phyloP scores from a whole-genome alignment of 768 basidiomycete genomes.

The Suillus luteus region DNA sequence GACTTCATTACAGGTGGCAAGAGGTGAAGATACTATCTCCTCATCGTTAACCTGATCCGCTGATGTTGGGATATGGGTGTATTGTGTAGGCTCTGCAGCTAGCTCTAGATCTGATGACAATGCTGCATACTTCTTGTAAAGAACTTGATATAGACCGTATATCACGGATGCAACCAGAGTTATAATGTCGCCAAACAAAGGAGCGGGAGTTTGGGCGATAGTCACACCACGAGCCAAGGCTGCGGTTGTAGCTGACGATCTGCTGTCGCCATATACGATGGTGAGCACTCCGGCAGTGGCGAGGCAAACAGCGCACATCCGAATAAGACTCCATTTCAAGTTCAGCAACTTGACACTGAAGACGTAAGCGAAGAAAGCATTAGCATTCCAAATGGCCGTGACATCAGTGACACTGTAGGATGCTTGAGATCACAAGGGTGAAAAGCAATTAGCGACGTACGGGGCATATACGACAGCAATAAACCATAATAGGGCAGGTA shows the following conservation, averaged over 20 bases:
- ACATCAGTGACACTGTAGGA: constrained; percentile 72
- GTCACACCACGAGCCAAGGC: constrained; percentile 4
- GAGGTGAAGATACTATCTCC: constrained; percentile 14
- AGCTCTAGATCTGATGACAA: constrained; percentile 65
- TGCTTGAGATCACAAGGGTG: constrained; percentile 12
- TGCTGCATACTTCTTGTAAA: constrained; percentile 81
- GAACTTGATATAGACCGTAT: constrained; percentile 80
- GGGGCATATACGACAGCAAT: constrained; percentile 66
- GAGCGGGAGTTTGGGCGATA: constrained; percentile 39
- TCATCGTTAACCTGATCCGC: constrained; percentile 34
- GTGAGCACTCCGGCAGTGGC: constrained; percentile 80
- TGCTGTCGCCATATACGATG: constrained; percentile 80
- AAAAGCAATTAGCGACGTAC: constrained; percentile 45
- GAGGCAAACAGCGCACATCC: constrained; percentile 70
- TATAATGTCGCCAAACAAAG: constrained; percentile 72
- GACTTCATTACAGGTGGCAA: constrained; percentile 32
- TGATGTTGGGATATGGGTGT: constrained; percentile 46
- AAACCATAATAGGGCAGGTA: constrained; percentile 77
- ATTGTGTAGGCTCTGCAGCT: constrained; percentile 39
- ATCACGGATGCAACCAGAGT: constrained; percentile 71
- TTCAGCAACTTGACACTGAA: constrained; percentile 75
- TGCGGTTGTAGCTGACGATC: constrained; percentile 21
- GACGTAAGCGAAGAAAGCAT: constrained; percentile 89
- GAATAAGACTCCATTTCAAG: constrained; percentile 62
- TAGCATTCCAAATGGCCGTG: constrained; percentile 87